Base-by-base conservation (phyloP, 73 alveolate species). In the Uronychia setigera region DNA sequence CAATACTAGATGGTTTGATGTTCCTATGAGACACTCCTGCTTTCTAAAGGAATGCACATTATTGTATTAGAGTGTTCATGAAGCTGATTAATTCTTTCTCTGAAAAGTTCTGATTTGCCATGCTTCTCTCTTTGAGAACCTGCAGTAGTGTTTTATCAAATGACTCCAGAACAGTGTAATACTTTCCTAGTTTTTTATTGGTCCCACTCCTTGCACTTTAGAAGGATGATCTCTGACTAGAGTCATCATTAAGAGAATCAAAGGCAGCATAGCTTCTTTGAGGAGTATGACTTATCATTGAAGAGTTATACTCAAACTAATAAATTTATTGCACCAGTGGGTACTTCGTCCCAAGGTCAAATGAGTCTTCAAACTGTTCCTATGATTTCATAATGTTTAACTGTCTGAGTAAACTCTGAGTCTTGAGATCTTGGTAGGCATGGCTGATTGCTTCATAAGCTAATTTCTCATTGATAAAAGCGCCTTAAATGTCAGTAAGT, bases 11-110 rank as follows among this genome's bases (percentile, higher is more conserved):
- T 1, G 93, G 93, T 35, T 87, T 87, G 31, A 87, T 87, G 57
- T 87, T 87, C 29, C 93, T n/a, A 35, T 87, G 93, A 19, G 86
- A 79, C 32, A 87, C 58, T 35, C 86, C 74, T 80, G 58, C 77
- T 28, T 82, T 80, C 32, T 87, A 76, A 0, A 87, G 60, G 34
- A 75, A 86, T 1, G 89, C 88, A 34, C 83, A 80, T 46, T 46
- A 19, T 46, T 46, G n/a, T 5, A 46, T 46, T 11, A 46, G 67
- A 19, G 67, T 11, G 5, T 19, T 46, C 67, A 46, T 46, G 5
- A 46, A 19, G 67, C 19, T 5, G 67, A 46, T 46, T 11, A 46
- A 19, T 46, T 46, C 67, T 11, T 46, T 19, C 19, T 46, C 67
- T 5, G 67, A 46, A 19, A 46, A 46, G n/a, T 19, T 46, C 19